Evolutionary conservation across 1,139 yeast species (phyloP).

Genomic region (Citeromyces hawaiiensis): DNA sequence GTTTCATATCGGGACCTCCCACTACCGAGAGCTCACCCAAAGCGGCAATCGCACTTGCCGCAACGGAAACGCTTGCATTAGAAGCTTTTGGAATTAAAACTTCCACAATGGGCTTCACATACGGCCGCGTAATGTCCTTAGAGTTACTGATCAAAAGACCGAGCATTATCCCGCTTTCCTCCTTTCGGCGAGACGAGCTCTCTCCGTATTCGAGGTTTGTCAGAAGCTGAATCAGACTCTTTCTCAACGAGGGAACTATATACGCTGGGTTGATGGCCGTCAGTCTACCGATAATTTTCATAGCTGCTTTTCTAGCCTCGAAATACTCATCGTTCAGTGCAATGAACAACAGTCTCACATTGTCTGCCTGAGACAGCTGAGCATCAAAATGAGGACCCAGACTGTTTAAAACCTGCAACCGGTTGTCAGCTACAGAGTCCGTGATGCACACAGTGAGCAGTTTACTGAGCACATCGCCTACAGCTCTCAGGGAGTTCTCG

Average conservation of each 20-base stretch:
- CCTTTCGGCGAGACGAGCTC: conserved; percentile 60
- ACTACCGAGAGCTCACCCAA: conserved; percentile 83
- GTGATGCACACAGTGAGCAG: conserved; percentile 78
- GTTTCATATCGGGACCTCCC: conserved; percentile 74
- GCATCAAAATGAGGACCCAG: conserved; percentile 75
- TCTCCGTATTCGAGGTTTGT: conserved; percentile 77
- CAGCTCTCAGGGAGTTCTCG: conserved; percentile 71
- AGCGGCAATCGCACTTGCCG: conserved; percentile 78
- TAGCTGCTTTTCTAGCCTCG: conserved; percentile 69
- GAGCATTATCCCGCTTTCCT: conserved; percentile 72
- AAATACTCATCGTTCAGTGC: conserved; percentile 88
- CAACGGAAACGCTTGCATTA: conserved; percentile 61
- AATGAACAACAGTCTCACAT: conserved; percentile 72
- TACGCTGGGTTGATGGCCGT: conserved; percentile 88
- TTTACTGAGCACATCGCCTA: conserved; percentile 73
- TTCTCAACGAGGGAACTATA: conserved; percentile 84
- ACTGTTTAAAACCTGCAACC: conserved; percentile 65
- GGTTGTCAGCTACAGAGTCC: conserved; percentile 74
- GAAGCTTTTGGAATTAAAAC: conserved; percentile 68
- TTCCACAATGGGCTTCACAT: conserved; percentile 79
- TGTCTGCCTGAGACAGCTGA: conserved; percentile 87
- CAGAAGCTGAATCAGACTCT: conserved; percentile 70
- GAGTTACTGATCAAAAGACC: conserved; percentile 69
- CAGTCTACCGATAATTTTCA: conserved; percentile 69
- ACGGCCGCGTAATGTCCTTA: conserved; percentile 72